phyloP scores from a whole-genome alignment of 352 stramenopile species.

The Saprolegnia diclina region DNA sequence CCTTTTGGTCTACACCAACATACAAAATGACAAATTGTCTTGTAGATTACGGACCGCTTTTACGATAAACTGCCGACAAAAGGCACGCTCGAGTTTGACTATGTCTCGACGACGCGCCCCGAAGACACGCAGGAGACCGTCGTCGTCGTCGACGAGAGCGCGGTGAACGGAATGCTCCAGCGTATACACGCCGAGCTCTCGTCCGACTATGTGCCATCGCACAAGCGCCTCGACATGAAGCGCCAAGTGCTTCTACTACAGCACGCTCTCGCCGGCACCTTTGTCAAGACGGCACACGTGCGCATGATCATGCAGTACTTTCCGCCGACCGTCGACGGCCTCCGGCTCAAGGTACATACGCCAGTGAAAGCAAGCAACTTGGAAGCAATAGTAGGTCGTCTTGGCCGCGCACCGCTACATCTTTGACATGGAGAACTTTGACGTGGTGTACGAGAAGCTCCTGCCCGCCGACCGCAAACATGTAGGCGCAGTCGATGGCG shows the following conservation, averaged over 20 bases:
- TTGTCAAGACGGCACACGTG: conserved; percentile 46
- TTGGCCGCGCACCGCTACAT: conserved; percentile 53
- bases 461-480: conserved; percentile 34
- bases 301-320: conserved; percentile 50
- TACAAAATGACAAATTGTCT: background rate
- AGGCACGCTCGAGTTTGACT: conserved; percentile 68
- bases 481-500: background rate
- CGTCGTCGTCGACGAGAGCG: conserved; percentile 36
- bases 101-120: conserved; percentile 46
- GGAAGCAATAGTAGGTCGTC: conserved; percentile 23
- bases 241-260: conserved; percentile 67
- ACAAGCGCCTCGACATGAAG: conserved; percentile 64
- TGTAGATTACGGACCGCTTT: conserved; percentile 44
- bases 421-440: conserved; percentile 60
- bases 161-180: conserved; percentile 37
- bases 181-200: conserved; percentile 59
- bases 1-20: background rate
- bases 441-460: conserved; percentile 52
- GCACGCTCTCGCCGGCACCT: conserved; percentile 45
- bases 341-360: conserved; percentile 35
- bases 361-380: background rate
- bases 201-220: conserved; percentile 62
- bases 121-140: conserved; percentile 34
- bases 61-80: conserved; percentile 46
- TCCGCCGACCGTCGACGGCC: conserved; percentile 58